phyloP scores from a whole-genome alignment of 768 basidiomycete species.

The Termitomyces sp. region DNA sequence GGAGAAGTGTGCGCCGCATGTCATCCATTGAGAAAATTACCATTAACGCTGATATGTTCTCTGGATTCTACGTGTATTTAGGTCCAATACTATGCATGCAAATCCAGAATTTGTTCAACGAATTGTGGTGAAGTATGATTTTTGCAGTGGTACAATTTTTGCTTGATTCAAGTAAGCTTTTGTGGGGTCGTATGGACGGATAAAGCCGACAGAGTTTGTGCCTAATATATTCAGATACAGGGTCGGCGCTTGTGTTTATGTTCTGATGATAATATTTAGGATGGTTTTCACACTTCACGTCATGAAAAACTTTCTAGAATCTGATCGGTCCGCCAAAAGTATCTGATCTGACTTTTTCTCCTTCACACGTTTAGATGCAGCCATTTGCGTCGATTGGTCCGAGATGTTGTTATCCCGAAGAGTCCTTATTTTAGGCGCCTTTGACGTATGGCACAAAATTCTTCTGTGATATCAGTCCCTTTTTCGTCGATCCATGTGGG shows the following conservation, averaged over 20 bases:
- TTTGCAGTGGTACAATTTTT: not conserved
- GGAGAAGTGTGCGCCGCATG: not conserved
- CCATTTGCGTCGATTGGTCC: not conserved
- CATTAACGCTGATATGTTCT: not conserved
- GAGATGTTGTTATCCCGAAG: not conserved
- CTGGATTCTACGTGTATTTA: not conserved
- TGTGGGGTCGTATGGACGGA: not conserved
- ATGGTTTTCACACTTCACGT: no score
- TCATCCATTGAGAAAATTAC: not conserved
- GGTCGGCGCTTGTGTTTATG: not conserved
- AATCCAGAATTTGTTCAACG: not conserved
- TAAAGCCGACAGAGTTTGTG: no score
- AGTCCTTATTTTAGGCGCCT: no score
- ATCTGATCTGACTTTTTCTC: not conserved
- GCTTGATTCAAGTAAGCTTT: not conserved
- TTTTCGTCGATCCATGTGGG: not conserved
- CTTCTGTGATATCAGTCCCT: not conserved
- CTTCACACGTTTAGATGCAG: not conserved
- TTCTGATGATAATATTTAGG: not conserved
- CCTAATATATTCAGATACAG: not conserved
- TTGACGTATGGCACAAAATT: not conserved
- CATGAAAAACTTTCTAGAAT: no score
- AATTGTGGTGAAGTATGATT: not conserved
- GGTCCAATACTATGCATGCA: not conserved
- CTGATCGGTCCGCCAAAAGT: not conserved